Evolutionary conservation across 352 stramenopile genomes (phyloP).

Genomic region (Salisapilia sapeloensis): DNA sequence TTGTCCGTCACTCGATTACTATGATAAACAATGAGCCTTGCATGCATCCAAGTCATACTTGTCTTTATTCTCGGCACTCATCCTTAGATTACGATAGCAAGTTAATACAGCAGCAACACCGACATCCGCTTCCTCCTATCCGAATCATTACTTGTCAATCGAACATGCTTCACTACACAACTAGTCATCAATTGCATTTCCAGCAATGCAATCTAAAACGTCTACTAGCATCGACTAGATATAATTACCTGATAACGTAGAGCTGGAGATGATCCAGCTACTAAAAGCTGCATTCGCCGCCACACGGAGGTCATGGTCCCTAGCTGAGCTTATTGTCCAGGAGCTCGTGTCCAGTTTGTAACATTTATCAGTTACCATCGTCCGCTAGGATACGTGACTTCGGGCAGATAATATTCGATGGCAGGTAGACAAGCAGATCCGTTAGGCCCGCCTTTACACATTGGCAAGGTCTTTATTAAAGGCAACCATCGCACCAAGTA

Average conservation of each 20-base stretch:
- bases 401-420: not conserved
- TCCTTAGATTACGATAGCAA: constrained; percentile 51
- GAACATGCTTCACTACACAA: not conserved
- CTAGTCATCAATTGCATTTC: too few species aligned
- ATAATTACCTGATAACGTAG: constrained; percentile 53
- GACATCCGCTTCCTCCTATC: constrained; percentile 66
- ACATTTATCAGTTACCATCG: too few species aligned
- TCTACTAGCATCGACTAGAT: not conserved
- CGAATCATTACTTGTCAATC: not conserved
- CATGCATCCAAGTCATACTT: constrained; percentile 12
- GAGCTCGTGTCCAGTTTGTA: too few species aligned
- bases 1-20: too few species aligned
- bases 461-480: constrained; percentile 77
- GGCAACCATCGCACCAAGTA: constrained; percentile 79
- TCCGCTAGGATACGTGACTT: too few species aligned
- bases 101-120: constrained; percentile 62
- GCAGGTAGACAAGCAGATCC: constrained; percentile 17
- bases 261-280: constrained; percentile 58
- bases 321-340: too few species aligned
- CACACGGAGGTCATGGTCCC: constrained; percentile 51
- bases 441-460: constrained; percentile 64
- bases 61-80: constrained; percentile 20
- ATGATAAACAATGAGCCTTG: too few species aligned
- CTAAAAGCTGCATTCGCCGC: constrained; percentile 59
- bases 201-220: not conserved